Conservation (phyloP, 1,284 basidiomycete genomes). For the Irpex sp. region DNA sequence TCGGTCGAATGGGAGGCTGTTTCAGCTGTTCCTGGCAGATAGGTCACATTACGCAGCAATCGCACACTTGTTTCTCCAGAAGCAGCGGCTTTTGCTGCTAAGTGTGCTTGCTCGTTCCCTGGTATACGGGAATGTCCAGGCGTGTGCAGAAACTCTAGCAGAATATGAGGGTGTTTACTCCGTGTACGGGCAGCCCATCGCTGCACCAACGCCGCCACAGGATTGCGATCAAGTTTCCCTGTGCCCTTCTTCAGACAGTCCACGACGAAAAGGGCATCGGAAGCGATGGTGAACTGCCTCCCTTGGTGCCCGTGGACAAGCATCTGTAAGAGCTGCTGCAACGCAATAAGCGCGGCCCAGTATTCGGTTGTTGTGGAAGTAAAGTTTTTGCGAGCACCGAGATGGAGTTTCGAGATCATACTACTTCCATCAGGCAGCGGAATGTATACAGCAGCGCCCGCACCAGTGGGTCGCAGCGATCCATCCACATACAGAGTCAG, state of each 20-base stretch:
- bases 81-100: neutral
- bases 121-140: neutral
- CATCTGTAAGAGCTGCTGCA: neutral
- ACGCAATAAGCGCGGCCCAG: neutral
- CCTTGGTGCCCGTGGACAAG: neutral
- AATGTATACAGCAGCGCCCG: neutral
- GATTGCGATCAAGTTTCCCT: neutral
- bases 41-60: too few species aligned
- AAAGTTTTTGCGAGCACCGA: neutral
- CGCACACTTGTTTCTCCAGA: neutral
- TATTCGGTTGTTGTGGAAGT: neutral
- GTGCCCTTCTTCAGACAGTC: neutral
- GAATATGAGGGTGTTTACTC: neutral
- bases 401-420: neutral
- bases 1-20: too few species aligned
- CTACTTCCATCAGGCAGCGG: neutral
- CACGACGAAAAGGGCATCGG: neutral
- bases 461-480: neutral
- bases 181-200: neutral
- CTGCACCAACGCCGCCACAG: neutral
- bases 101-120: neutral
- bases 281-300: neutral
- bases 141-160: neutral
- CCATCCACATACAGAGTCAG: neutral
- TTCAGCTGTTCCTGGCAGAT: too few species aligned